Conservation (phyloP, 768 basidiomycete genomes). For the Mycena maculata region DNA sequence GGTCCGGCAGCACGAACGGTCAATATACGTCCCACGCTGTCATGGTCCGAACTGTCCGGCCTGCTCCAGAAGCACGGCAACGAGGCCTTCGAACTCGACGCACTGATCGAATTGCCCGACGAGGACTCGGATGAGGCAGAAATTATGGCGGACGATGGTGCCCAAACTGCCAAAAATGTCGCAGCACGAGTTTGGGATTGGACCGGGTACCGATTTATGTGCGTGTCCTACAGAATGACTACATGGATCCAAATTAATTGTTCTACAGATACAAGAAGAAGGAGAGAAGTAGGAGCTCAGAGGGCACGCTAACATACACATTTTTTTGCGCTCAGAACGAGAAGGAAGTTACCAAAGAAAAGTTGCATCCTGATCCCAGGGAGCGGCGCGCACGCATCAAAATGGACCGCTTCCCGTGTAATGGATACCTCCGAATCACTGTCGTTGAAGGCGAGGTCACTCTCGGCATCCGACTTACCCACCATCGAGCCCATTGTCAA, state of each 20-base stretch:
- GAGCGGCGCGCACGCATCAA: conserved; percentile 27
- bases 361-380: background rate
- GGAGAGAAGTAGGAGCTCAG: background rate
- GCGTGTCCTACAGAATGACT: no score
- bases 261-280: background rate
- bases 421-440: conserved; percentile 27
- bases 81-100: background rate
- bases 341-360: background rate
- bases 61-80: background rate
- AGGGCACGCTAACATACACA: background rate
- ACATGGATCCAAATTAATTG: background rate
- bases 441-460: background rate
- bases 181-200: background rate
- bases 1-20: no score
- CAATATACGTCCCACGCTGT: no score
- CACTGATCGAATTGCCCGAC: background rate
- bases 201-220: background rate
- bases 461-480: background rate
- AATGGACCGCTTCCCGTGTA: no score
- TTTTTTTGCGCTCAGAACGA: background rate
- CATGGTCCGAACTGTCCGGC: no score
- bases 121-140: no score
- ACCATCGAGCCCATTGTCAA: background rate
- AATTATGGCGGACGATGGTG: no score
- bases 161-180: background rate